A percentile compares a stretch with the other conserved stretches of the same genome.
phyloP scores from a whole-genome alignment of 177 flowering plant genomes.

The Telopea speciosissima region DNA sequence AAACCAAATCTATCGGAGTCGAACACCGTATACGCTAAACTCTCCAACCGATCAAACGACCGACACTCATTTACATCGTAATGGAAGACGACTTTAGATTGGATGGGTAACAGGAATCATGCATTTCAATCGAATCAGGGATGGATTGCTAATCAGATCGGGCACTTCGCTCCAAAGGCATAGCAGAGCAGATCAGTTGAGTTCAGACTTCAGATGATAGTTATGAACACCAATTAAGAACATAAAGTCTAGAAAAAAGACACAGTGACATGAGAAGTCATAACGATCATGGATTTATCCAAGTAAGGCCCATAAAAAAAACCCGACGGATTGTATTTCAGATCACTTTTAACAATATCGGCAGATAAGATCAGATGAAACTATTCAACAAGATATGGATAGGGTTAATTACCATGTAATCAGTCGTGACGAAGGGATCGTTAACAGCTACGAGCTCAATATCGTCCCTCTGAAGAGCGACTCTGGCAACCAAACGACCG shows the following conservation, averaged over 20 bases:
- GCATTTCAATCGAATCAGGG: too few species aligned
- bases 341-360: not conserved
- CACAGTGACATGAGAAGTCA: too few species aligned
- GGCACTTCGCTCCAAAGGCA: too few species aligned
- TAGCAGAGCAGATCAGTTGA: not conserved
- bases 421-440: slow-evolving; percentile 71
- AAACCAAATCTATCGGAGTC: not conserved
- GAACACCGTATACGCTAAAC: not conserved
- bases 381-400: not conserved
- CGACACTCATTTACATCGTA: not conserved
- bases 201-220: not conserved
- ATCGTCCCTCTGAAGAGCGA: slow-evolving; percentile 64
- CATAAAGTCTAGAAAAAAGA: too few species aligned
- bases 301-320: too few species aligned
- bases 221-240: too few species aligned
- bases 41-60: not conserved
- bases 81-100: too few species aligned
- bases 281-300: not conserved
- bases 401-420: slow-evolving; percentile 78
- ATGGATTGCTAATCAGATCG: too few species aligned
- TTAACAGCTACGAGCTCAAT: slow-evolving; percentile 84
- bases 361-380: too few species aligned
- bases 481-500: slow-evolving; percentile 77
- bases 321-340: too few species aligned
- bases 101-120: too few species aligned